A percentile compares a stretch with the other conserved stretches of the same genome.
Evolutionary conservation across 352 stramenopile species (phyloP).

Genomic region (Phytophthora megakarya): DNA sequence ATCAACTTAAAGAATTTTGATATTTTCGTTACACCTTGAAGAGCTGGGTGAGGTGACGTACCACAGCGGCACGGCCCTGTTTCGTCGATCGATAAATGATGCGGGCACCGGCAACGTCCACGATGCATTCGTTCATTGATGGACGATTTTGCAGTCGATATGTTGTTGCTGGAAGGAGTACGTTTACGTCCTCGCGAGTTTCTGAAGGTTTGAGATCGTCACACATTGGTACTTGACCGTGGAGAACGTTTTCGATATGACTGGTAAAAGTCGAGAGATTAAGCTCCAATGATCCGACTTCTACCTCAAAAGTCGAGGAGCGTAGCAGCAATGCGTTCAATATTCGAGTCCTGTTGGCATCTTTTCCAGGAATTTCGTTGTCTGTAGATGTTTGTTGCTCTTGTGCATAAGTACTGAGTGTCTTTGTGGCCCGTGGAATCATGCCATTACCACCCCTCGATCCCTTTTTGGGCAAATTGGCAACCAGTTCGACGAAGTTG

Average conservation of each 20-base stretch:
- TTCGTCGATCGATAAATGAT: conserved; percentile 63
- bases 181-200: conserved; percentile 50
- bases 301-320: conserved; percentile 56
- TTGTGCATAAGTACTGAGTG: conserved; percentile 4
- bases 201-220: conserved; percentile 26
- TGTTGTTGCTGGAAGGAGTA: conserved; percentile 38
- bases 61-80: conserved; percentile 56
- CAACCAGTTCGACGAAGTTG: conserved; percentile 50
- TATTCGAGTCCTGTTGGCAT: conserved; percentile 46
- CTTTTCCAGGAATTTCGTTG: conserved; percentile 31
- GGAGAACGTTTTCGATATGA: conserved; percentile 45
- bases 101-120: conserved; percentile 48
- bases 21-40: conserved; percentile 24
- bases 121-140: conserved; percentile 54
- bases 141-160: conserved; percentile 58
- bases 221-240: neutral
- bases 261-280: conserved; percentile 52
- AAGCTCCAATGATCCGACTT: conserved; percentile 50
- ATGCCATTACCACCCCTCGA: neutral
- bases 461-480: conserved; percentile 35
- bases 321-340: conserved; percentile 62
- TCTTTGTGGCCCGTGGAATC: conserved; percentile 22
- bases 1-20: conserved; percentile 49
- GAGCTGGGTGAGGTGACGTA: conserved; percentile 52
- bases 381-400: neutral